Evolutionary conservation across 148 eudicot species (phyloP), one percentile per base, ranked within the genome.

Genomic region (Vaccinium darrowii): DNA sequence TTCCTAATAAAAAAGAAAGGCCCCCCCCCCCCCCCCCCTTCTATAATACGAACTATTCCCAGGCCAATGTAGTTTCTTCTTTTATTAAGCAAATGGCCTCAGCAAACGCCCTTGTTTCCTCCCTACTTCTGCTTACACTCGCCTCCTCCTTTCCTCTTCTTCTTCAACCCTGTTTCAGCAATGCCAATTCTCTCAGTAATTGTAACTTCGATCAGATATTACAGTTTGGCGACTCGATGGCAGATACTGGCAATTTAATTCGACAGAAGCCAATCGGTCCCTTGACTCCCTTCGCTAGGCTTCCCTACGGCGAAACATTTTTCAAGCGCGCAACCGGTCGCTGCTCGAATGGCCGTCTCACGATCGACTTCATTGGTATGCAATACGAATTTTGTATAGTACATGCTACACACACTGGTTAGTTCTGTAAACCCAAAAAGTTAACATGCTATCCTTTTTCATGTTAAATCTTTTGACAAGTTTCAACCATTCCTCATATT

Each of bases 351-450:
- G 76, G 76, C 4, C 47, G 43, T 21, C 76, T 72, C 43, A 72
- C 33, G 47, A 72, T 72, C 76, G 76, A 72, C 76, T 72, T 30
- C 76, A 30, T 33, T 72, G 76, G 76, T 72, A 30, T 5, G 47
- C 4, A 23, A 25, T 67, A 67, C 8, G 27, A 60, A 30, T 30
- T 30, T 30, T 30, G 30, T 60, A 19, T 8, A 60, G 65, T 23
- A 30, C 30, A 23, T 21, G 21, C 7, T 5, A 58, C 63, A 5
- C 21, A 16, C n/a, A 0, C n/a, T 58, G 16, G 21, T 14, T 14
- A 58, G n/a, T 15, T 4, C 7, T 18, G 57, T 54, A 54, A 54
- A 54, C 57, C 57, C 16, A n/a, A 5, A 54, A 54, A 54, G 18
- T 54, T 12, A 54, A 54, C 57, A 54, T 16, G 57, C 57, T 54